phyloP scores from a whole-genome alignment of 169 alveolate species.

The Eimeria maxima region DNA sequence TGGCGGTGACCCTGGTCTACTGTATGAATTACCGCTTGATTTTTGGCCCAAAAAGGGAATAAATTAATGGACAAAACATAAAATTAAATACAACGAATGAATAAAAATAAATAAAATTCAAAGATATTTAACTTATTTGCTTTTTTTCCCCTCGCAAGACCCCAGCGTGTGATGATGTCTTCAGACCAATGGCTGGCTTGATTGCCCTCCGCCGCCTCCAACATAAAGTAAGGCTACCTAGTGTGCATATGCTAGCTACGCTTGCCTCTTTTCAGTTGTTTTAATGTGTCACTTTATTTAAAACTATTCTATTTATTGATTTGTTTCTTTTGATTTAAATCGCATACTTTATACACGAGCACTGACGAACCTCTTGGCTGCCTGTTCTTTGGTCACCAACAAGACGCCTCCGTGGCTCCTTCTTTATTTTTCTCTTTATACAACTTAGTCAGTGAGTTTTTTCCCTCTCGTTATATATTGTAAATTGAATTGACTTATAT shows the following conservation, averaged over 20 bases:
- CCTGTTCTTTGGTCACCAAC: not conserved
- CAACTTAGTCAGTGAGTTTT: too few relatives aligned
- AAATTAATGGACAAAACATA: too few relatives aligned
- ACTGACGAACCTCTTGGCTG: not conserved
- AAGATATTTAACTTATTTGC: not conserved
- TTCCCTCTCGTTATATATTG: not conserved
- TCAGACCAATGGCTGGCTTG: slow-evolving; percentile 9
- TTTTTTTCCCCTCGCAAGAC: not conserved
- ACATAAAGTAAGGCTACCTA: not conserved
- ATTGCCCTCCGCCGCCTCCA: not conserved
- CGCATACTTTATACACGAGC: not conserved
- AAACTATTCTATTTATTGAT: not conserved
- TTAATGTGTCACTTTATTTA: not conserved
- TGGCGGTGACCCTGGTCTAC: not conserved
- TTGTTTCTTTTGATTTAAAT: not conserved
- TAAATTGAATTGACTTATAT: too few relatives aligned
- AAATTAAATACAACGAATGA: too few relatives aligned
- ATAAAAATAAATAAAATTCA: too few relatives aligned
- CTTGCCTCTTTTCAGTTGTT: not conserved
- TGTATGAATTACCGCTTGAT: too few relatives aligned
- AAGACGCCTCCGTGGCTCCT: not conserved
- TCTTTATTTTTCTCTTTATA: not conserved
- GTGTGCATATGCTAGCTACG: not conserved
- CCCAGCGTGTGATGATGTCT: not conserved
- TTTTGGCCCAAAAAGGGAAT: too few relatives aligned